Evolutionary conservation across 2,329 filamentous ascomycete species (phyloP).

Genomic region (Boeremia lycopersici): DNA sequence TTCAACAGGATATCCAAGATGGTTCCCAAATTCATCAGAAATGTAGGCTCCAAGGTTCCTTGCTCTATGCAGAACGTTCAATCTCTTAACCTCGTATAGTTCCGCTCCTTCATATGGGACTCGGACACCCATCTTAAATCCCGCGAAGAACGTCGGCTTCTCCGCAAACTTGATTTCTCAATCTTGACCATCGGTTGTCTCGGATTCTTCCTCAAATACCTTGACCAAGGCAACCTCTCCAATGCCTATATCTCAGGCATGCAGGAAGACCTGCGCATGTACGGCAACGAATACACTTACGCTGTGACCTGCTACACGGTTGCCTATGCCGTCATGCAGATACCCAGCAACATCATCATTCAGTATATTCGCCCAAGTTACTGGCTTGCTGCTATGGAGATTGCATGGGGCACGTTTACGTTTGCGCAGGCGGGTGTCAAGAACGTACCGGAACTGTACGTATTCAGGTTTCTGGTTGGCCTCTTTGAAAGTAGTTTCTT

Average conservation of each 20-base stretch:
- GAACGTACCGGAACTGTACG: neutral
- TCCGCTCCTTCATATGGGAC: constrained; percentile 23
- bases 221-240: constrained; percentile 5
- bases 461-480: neutral
- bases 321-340: constrained; percentile 2
- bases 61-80: neutral
- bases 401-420: constrained; percentile 1
- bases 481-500: neutral
- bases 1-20: neutral
- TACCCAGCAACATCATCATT: constrained; percentile 7
- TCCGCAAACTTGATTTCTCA: constrained; percentile 56
- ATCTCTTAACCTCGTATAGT: neutral
- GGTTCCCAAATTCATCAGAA: neutral
- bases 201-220: constrained; percentile 16
- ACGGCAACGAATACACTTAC: constrained; percentile 6
- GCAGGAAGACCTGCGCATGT: constrained; percentile 5
- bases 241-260: constrained; percentile 4
- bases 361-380: constrained; percentile 4
- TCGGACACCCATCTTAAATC: constrained; percentile 20
- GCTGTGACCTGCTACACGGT: constrained; percentile 4
- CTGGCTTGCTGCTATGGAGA: constrained; percentile 5
- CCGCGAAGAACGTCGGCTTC: constrained; percentile 54
- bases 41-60: neutral
- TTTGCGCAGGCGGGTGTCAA: neutral
- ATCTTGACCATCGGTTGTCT: constrained; percentile 51